These are phyloP conservation scores for Aspergillus mulundensis DNA, from an alignment of 495 filamentous ascomycete species.

Conservation along the genomic window DNA sequence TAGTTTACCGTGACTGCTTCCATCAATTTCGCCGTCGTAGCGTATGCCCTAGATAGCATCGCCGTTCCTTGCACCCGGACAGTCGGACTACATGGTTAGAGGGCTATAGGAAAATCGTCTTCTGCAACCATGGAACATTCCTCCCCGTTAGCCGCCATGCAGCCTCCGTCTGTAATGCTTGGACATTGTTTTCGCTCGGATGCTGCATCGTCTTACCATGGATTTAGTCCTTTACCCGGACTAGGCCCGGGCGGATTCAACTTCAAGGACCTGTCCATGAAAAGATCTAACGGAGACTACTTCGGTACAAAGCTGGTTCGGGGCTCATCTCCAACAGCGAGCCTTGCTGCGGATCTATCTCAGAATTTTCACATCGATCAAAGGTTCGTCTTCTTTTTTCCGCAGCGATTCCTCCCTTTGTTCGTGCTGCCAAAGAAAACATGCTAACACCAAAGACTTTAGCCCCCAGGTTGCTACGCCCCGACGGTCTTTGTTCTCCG, in stretches of 20 bases:
- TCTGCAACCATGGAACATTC: constrained; percentile 73
- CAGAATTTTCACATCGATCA: constrained; percentile 95
- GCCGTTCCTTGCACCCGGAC: constrained; percentile 11
- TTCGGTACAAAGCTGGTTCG: constrained; percentile 77
- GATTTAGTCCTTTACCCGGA: constrained; percentile 45
- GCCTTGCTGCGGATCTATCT: constrained; percentile 86
- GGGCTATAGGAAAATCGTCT: background rate
- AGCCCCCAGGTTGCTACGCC: constrained; percentile 92
- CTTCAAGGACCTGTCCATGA: constrained; percentile 70
- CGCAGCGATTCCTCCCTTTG: background rate
- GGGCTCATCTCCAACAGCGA: constrained; percentile 86
- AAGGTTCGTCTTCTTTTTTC: constrained; percentile 53
- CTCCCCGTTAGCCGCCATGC: constrained; percentile 92
- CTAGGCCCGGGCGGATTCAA: constrained; percentile 65
- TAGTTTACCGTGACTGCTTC: constrained; percentile 14
- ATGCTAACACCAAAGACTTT: constrained; percentile 31
- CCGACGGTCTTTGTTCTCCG: constrained; percentile 86
- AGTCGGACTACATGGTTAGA: background rate
- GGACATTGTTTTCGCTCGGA: constrained; percentile 54
- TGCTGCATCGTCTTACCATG: constrained; percentile 46
- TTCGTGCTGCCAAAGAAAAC: constrained; percentile 2
- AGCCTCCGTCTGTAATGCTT: constrained; percentile 64
- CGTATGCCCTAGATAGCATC: constrained; percentile 22
- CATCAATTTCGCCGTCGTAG: constrained; percentile 17
- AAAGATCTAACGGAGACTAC: constrained; percentile 53